Evolutionary conservation across 768 basidiomycete species (phyloP), one percentile per base, ranked within the genome.

Genomic region (Calocera viscosa): DNA sequence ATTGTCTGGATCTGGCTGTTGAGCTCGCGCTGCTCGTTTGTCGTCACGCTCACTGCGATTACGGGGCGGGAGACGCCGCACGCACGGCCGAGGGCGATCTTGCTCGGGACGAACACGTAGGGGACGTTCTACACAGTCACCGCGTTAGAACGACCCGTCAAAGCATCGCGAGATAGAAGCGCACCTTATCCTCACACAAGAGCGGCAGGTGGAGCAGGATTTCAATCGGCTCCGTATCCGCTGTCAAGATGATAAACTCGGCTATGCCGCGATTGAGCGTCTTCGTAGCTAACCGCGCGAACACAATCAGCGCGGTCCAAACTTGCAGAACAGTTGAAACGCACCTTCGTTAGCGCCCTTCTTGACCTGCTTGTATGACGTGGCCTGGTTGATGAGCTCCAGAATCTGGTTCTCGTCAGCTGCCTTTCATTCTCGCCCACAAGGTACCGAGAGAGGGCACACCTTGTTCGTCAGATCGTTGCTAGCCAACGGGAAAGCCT

Each of bases 321-420:
- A n/a, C n/a, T n/a, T n/a, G n/a, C n/a, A n/a, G n/a, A n/a, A n/a
- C n/a, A n/a, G n/a, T n/a, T n/a, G n/a, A n/a, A n/a, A 11, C 38
- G 38, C 63, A 90, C 91, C 90, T 84, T 99, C 96, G 78, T 99
- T 99, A 47, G 96, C 96, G 69, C 96, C 95, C 80, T 97, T 97
- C 81, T 97, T 98, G 63, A 97, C 80, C 77, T 97, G 94, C 80
- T 97, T 97, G 82, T 95, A 96, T 77, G 94, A 89, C n/a, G 85
- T 81, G 43, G 95, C 94, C 78, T 95, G 91, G 75, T 96, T 92
- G 34, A 96, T 89, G 67, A 98, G 82, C 74, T 98, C 95, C 66
- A 99, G 83, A 73, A 98, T 96, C 93, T 95, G 66, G n/a, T 10
- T 7, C 11, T 32, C 30, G 43, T 47, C 8, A 19, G 5, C 19